phyloP scores from a whole-genome alignment of 2,329 filamentous ascomycete genomes.

The Truncatella angustata region DNA sequence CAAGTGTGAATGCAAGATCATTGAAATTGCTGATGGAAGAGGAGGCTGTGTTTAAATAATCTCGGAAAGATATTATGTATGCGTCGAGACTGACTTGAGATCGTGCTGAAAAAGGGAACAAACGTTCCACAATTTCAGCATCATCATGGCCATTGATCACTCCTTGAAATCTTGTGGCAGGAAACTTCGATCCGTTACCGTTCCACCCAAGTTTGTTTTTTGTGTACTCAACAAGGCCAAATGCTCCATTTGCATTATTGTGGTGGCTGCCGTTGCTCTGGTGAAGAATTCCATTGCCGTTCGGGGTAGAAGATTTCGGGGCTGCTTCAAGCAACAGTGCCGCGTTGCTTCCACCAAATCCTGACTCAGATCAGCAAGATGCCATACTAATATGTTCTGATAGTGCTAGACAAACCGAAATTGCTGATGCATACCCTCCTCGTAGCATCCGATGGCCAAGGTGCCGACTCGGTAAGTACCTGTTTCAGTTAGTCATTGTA shows the following conservation, averaged over 20 bases:
- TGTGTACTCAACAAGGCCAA: too few relatives aligned
- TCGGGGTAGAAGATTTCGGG: background rate
- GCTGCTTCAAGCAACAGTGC: background rate
- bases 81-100: background rate
- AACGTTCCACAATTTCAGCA: too few relatives aligned
- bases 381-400: too few relatives aligned
- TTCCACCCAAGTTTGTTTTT: too few relatives aligned
- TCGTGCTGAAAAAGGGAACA: background rate
- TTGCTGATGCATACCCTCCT: too few relatives aligned
- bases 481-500: background rate
- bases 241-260: background rate
- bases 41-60: background rate
- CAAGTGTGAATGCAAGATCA: conserved; percentile 1
- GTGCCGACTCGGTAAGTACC: too few relatives aligned
- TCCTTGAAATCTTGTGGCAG: too few relatives aligned
- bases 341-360: background rate
- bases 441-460: too few relatives aligned
- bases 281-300: too few relatives aligned
- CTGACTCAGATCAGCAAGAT: background rate
- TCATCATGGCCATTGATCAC: too few relatives aligned
- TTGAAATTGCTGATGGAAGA: background rate
- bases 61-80: background rate
- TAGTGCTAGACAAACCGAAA: too few relatives aligned
- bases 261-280: background rate
- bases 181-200: too few relatives aligned